Evolutionary conservation across 306 rosid species (phyloP).

Genomic region (Medicago ruthenica): DNA sequence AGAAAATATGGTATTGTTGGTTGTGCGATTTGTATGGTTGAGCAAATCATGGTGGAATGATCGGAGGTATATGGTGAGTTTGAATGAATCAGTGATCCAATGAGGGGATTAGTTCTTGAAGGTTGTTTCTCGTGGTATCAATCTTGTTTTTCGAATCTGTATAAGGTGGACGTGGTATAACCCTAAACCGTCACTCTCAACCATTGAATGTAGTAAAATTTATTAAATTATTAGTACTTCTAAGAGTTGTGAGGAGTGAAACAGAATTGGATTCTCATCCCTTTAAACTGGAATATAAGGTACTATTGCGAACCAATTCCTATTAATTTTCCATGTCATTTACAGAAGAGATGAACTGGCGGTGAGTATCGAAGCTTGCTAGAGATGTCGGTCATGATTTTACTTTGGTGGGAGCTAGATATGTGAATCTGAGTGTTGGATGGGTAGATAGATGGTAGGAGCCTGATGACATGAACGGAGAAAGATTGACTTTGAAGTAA

Average conservation of each 20-base stretch:
- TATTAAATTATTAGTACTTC: neutral
- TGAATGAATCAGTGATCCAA: constrained; percentile 11
- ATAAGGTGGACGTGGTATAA: neutral
- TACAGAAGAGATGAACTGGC: neutral
- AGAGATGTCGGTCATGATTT: neutral
- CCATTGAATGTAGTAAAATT: neutral
- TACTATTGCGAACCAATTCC: neutral
- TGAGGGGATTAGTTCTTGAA: constrained; percentile 13
- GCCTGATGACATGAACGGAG: neutral
- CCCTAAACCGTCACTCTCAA: neutral
- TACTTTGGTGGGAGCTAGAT: constrained; percentile 7
- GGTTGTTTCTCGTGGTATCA: neutral
- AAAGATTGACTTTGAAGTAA: neutral
- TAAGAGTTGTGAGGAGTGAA: constrained; percentile 8
- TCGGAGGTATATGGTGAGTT: constrained; percentile 8
- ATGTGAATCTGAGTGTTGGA: neutral
- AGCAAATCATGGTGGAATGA: neutral
- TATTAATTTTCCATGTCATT: neutral
- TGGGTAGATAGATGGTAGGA: neutral
- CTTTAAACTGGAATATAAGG: neutral
- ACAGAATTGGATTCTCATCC: neutral
- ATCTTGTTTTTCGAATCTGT: neutral
- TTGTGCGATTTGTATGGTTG: constrained; percentile 5
- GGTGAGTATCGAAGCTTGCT: neutral
- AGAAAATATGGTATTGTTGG: constrained; percentile 9